Evolutionary conservation across 768 basidiomycete species (phyloP), one percentile per base, ranked within the genome.

Genomic region (Phylloporus rhodoxanthus): DNA sequence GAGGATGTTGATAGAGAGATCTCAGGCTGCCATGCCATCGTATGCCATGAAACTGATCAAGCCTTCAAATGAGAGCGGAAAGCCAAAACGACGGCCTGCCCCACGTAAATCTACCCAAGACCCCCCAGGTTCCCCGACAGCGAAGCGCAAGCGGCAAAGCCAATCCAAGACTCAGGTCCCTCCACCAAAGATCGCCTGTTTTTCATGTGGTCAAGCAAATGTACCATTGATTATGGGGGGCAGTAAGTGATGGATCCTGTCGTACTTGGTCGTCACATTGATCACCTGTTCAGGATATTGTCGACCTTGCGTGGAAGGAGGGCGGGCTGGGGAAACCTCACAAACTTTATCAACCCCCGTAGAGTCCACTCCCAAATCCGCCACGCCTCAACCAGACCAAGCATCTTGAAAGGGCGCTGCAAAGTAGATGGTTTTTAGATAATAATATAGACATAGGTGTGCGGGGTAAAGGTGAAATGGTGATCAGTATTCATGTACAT

Each of bases 151-250:
- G 51, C 72, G 71, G 33, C 54, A 66, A 29, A 39, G 67, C 1
- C 73, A 72, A 28, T 45, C 61, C 1, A 74, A 71, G 48, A 43
- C 54, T 9, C 61, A 62, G 37, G 39, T 52, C 14, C 63, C 72
- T 13, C 72, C 78, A 9, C 68, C 72, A 1, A 67, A 70, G 37
- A 80, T 80, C 8, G 68, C 75, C 28, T 89, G 86, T 54, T 67
- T 75, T 33, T 67, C 77, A 6, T 89, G 86, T 63, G 76, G 77
- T 38, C 75, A 79, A 61, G 78, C 75, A 14, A 83, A 85, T 58
- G 86, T 88, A 13, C 87, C 87, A 7, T 71, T 89, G n/a, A 78
- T 87, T 45, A 72, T 82, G 62, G 85, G 85, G 50, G 87, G 86
- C 36, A 75, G 87, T 87, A 56, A 75, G 85, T 75, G 32, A 39